Evolutionary conservation across 495 filamentous ascomycete species (phyloP), one percentile per base, ranked within the genome.

Genomic region (Lophium mytilinum): DNA sequence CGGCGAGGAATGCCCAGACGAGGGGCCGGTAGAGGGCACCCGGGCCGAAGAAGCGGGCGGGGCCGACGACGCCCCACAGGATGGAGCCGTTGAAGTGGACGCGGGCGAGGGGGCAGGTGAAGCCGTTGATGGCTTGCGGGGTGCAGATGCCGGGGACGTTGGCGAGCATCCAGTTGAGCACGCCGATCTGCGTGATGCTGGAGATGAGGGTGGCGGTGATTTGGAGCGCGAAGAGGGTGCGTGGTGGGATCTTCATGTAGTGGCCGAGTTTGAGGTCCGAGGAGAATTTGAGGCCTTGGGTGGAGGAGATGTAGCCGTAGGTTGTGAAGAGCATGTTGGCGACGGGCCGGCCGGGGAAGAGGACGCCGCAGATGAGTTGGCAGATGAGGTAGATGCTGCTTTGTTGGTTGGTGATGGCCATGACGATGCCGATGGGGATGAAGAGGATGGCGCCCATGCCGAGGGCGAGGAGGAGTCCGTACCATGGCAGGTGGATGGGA

Each of bases 201-300:
- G 85, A 87, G 15, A 94, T 75, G 53, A 89, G 72, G 0, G 88
- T 92, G 24, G 89, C 88, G 36, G 84, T 76, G 75, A 93, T 84
- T 61, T 95, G 90, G 4, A 91, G 86, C 6, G 74, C 72, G 71
- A 94, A 95, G 9, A 95, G 74, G 52, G 85, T 79, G 11, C 86
- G 82, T 0, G 89, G 88, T 15, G 90, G 89, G 50, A 95, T 90
- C 70, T 95, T 94, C 88, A 94, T 92, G 68, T 95, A 94, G 66
- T 92, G 86, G 33, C 90, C 90, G 0, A 94, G 80, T 67, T 95
- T 95, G 53, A 93, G 76, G 66, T 95, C 89, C 17, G 87, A 81
- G 3, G 88, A 83, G 69, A 94, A 94, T 66, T 90, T 90, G 52
- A 95, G 79, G 36, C 89, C 89, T 71, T 95, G 87, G 5, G 85